These are phyloP conservation scores for Lavandula angustifolia DNA, from an alignment of 257 asterid species.

Conservation along the genomic window DNA sequence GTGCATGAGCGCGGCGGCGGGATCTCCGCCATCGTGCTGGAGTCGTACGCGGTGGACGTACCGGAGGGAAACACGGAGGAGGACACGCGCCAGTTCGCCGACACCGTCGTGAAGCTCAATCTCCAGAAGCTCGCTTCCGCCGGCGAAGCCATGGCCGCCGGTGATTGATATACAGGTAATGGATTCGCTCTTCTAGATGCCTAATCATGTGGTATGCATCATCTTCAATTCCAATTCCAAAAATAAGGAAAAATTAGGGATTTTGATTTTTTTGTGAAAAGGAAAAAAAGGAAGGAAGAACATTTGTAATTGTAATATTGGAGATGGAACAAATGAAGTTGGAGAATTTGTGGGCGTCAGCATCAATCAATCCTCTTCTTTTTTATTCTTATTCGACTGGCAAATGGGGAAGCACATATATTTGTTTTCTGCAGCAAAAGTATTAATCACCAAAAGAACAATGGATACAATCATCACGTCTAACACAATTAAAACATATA, in stretches of 20 bases:
- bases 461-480: too few species aligned
- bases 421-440: too few species aligned
- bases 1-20: constrained; percentile 57
- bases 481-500: too few species aligned
- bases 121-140: constrained; percentile 75
- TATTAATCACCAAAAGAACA: too few species aligned
- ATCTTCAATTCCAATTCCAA: constrained; percentile 3
- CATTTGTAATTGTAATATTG: constrained; percentile 16
- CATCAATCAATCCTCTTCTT: constrained; percentile 17
- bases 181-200: neutral
- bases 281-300: neutral
- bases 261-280: constrained; percentile 3
- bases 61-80: constrained; percentile 94
- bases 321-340: constrained; percentile 1
- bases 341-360: constrained; percentile 6
- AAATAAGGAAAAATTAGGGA: constrained; percentile 14
- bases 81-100: constrained; percentile 85
- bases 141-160: constrained; percentile 44
- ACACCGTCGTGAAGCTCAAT: constrained; percentile 76
- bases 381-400: constrained; percentile 26
- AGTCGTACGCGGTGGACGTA: constrained; percentile 79
- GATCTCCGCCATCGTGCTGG: constrained; percentile 58
- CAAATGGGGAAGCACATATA: neutral
- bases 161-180: constrained; percentile 20
- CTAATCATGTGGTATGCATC: neutral